phyloP scores from a whole-genome alignment of 2,329 filamentous ascomycete species.

The Alternaria consortialis region DNA sequence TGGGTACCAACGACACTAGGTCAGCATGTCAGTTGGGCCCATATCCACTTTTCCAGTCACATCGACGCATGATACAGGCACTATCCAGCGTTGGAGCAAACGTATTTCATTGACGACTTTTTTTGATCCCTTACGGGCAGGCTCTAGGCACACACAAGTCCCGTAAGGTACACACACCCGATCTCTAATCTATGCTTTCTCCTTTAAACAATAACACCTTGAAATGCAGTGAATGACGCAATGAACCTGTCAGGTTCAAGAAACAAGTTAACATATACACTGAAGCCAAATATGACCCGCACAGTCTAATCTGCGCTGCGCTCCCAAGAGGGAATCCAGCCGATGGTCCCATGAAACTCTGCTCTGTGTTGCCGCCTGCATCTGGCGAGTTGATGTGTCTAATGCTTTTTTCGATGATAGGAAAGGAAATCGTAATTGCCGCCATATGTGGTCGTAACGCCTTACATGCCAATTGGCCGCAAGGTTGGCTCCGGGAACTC shows the following conservation, averaged over 20 bases:
- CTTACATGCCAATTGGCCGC: constrained; percentile 15
- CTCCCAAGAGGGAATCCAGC: constrained; percentile 19
- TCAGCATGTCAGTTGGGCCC: background rate
- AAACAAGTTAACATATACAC: constrained; percentile 27
- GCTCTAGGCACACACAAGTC: constrained; percentile 1
- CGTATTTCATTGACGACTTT: constrained; percentile 8
- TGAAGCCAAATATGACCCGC: constrained; percentile 19
- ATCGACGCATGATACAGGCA: background rate
- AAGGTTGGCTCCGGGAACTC: constrained; percentile 37
- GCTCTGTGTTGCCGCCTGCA: constrained; percentile 29
- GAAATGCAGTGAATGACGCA: constrained; percentile 9
- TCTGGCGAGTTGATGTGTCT: constrained; percentile 44
- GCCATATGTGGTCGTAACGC: constrained; percentile 32
- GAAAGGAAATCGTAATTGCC: constrained; percentile 34
- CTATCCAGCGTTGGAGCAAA: background rate
- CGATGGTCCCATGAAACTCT: constrained; percentile 28
- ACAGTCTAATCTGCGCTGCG: constrained; percentile 38
- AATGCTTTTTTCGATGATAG: constrained; percentile 45
- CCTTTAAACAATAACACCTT: constrained; percentile 2
- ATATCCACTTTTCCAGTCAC: constrained; percentile 1
- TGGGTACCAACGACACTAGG: constrained; percentile 1
- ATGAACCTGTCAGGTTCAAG: background rate
- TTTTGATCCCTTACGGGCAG: background rate
- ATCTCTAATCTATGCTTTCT: constrained; percentile 5
- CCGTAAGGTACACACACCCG: background rate